phyloP scores from a whole-genome alignment of 768 basidiomycete species.

The Kwoniella botswanensis region DNA sequence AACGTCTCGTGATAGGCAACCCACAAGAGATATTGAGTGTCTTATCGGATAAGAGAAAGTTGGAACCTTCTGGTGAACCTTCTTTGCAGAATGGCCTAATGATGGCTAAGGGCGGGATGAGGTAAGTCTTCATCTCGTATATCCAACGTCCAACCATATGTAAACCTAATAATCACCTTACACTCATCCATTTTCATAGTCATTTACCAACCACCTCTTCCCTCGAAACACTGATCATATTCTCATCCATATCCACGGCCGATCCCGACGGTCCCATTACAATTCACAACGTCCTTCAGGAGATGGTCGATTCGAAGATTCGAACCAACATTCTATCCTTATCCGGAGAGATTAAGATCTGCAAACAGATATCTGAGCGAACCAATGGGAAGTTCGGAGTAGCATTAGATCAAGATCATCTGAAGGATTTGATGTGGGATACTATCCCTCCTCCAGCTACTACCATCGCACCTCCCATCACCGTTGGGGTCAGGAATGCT shows the following conservation, averaged over 20 bases:
- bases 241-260: slow-evolving; percentile 93
- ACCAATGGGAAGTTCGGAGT: slow-evolving; percentile 92
- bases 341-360: slow-evolving; percentile 98
- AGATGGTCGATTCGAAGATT: slow-evolving; percentile 78
- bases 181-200: slow-evolving; percentile 60
- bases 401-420: slow-evolving; percentile 97
- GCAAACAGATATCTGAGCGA: slow-evolving; percentile 85
- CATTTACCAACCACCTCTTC: slow-evolving; percentile 98
- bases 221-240: slow-evolving; percentile 89
- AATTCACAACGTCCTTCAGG: slow-evolving; percentile 90
- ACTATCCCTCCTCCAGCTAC: slow-evolving; percentile 88
- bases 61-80: slow-evolving; percentile 90
- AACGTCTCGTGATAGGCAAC: slow-evolving; percentile 67
- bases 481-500: slow-evolving; percentile 59
- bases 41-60: slow-evolving; percentile 80
- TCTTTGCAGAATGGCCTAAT: slow-evolving; percentile 97
- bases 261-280: slow-evolving; percentile 77
- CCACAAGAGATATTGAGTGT: slow-evolving; percentile 92
- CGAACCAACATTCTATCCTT: slow-evolving; percentile 92
- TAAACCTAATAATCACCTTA: background rate
- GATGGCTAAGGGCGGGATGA: slow-evolving; percentile 93
- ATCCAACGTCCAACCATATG: background rate
- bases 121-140: slow-evolving; percentile 61
- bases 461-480: slow-evolving; percentile 48
- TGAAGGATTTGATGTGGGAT: slow-evolving; percentile 93